Evolutionary conservation across 2,329 filamentous ascomycete species (phyloP).

Genomic region (Colletotrichum lentis): DNA sequence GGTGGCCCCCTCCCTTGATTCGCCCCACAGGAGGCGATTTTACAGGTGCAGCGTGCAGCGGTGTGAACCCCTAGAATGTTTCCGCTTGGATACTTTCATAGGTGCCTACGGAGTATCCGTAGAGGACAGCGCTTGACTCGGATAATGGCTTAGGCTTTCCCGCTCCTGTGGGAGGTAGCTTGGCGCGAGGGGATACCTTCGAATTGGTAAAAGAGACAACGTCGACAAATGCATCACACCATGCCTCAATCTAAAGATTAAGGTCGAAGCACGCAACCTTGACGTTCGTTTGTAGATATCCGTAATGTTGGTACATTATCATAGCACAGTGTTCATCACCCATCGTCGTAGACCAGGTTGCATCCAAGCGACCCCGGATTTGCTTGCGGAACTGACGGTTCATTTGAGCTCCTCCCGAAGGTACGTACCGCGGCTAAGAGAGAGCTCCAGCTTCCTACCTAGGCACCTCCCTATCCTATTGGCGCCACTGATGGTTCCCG

Average conservation of each 20-base stretch:
- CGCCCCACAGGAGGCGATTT: slow-evolving; percentile 28
- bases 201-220: neutral
- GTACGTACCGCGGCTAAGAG: neutral
- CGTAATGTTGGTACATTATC: too few species aligned
- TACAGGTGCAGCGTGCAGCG: neutral
- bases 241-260: too few species aligned
- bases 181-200: neutral
- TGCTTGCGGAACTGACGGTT: slow-evolving; percentile 8
- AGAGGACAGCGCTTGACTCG: slow-evolving; percentile 20
- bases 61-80: slow-evolving; percentile 12
- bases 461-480: too few species aligned
- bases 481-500: slow-evolving; percentile 17
- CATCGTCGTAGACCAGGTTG: slow-evolving; percentile 13
- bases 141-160: slow-evolving; percentile 6
- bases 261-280: neutral
- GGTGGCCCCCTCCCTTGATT: slow-evolving; percentile 18
- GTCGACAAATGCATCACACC: neutral
- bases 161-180: too few species aligned
- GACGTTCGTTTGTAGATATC: neutral
- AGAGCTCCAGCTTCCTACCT: slow-evolving; percentile 1
- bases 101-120: too few species aligned
- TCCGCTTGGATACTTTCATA: slow-evolving; percentile 25
- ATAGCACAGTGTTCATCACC: neutral
- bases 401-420: neutral
- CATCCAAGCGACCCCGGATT: slow-evolving; percentile 27